Conservation (phyloP, 495 filamentous ascomycete species). For the Achaetomiella virescens region DNA sequence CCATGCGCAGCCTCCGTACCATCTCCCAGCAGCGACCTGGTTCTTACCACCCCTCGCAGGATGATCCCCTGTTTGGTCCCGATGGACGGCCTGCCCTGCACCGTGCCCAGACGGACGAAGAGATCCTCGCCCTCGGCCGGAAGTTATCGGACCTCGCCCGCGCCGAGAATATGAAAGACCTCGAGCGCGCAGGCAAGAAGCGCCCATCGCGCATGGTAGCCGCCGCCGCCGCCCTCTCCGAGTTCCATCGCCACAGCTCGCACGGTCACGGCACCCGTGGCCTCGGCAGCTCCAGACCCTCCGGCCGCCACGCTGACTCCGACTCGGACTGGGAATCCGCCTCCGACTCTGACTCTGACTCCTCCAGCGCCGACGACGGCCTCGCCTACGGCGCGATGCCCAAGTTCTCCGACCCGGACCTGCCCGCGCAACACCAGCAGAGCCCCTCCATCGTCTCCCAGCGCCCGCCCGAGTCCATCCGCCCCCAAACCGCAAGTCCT, state of each 20-base stretch:
- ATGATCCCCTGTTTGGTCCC: constrained; percentile 17
- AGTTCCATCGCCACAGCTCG: constrained; percentile 33
- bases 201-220: constrained; percentile 34
- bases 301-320: constrained; percentile 19
- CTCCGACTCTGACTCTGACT: constrained; percentile 37
- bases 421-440: constrained; percentile 11
- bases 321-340: constrained; percentile 44
- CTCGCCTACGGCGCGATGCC: constrained; percentile 43
- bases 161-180: constrained; percentile 37
- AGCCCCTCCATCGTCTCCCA: constrained; percentile 21
- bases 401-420: constrained; percentile 24
- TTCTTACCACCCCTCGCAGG: constrained; percentile 11
- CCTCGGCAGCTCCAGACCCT: constrained; percentile 33
- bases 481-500: constrained; percentile 37
- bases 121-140: constrained; percentile 43
- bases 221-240: constrained; percentile 33
- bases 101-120: constrained; percentile 41
- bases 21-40: constrained; percentile 2
- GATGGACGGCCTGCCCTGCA: constrained; percentile 26
- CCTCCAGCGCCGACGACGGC: constrained; percentile 32
- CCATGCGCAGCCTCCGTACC: constrained; percentile 1
- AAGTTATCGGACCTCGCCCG: constrained; percentile 41
- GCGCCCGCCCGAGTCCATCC: constrained; percentile 24
- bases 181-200: constrained; percentile 32
- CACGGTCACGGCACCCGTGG: constrained; percentile 27